Percentiles rank a stretch among this genome's conserved stretches.
Evolutionary conservation across 2,329 filamentous ascomycete genomes (phyloP).

Genomic region (Aspergillus brunneoviolaceus): DNA sequence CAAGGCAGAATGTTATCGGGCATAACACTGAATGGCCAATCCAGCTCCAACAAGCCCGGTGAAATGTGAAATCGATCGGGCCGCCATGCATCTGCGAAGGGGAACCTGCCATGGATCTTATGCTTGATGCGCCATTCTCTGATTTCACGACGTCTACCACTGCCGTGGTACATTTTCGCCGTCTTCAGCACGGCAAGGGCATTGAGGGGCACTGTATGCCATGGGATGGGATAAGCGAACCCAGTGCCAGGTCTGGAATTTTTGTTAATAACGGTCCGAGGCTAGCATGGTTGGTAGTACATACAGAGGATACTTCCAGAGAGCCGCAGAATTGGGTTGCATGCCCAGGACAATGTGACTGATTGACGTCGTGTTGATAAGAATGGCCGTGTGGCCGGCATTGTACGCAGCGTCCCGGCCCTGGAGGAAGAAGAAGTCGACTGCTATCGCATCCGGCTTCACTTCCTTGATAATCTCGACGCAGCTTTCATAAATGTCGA

Average conservation of each 20-base stretch:
- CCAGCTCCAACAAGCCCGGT: conserved; percentile 33
- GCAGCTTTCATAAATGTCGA: conserved; percentile 41
- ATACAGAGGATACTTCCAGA: conserved; percentile 38
- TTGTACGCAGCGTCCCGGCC: conserved; percentile 46
- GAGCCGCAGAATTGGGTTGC: conserved; percentile 38
- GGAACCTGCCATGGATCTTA: conserved; percentile 28
- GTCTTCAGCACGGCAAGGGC: conserved; percentile 37
- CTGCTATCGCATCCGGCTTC: conserved; percentile 42
- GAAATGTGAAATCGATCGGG: conserved; percentile 30
- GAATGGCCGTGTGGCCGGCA: conserved; percentile 32
- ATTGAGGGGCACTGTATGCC: conserved; percentile 45
- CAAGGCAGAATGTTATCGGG: conserved; percentile 45
- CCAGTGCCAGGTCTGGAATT: conserved; percentile 44
- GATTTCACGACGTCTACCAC: conserved; percentile 24
- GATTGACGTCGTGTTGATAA: conserved; percentile 49
- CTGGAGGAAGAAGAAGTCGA: conserved; percentile 48
- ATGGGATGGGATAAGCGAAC: conserved; percentile 50
- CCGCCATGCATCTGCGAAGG: conserved; percentile 28
- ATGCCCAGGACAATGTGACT: conserved; percentile 41
- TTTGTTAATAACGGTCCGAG: conserved; percentile 1
- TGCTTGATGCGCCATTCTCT: conserved; percentile 25
- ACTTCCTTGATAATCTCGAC: conserved; percentile 40
- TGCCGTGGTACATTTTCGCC: conserved; percentile 27
- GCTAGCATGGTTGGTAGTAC: background rate
- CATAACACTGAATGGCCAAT: conserved; percentile 42